Percentiles rank a stretch among this genome's conserved stretches.
phyloP scores from a whole-genome alignment of 768 basidiomycete genomes.

The Mrakia frigida region DNA sequence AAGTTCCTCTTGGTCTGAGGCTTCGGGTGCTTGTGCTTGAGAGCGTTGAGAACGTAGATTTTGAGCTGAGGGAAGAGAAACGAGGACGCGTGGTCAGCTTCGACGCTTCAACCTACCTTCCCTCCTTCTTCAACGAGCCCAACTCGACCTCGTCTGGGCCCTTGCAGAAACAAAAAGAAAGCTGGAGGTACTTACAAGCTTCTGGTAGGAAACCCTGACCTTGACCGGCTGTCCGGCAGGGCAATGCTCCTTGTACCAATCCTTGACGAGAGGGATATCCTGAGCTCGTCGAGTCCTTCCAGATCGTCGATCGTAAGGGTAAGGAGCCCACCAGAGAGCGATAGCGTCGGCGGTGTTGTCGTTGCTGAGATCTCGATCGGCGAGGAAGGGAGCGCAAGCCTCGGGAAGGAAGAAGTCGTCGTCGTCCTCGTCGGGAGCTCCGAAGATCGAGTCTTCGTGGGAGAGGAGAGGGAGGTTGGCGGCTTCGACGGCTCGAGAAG shows the following conservation, averaged over 20 bases:
- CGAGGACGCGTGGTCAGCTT: background rate
- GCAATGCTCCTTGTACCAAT: conserved; percentile 98
- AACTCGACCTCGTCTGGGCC: background rate
- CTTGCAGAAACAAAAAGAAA: background rate
- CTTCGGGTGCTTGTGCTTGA: conserved; percentile 82
- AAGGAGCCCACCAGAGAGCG: conserved; percentile 96
- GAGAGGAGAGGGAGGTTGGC: conserved; percentile 77
- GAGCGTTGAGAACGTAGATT: conserved; percentile 89
- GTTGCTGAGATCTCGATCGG: conserved; percentile 57
- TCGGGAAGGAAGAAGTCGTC: conserved; percentile 84
- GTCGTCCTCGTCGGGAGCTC: conserved; percentile 62
- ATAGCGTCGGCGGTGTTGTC: conserved; percentile 94
- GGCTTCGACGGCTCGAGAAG: conserved; percentile 68
- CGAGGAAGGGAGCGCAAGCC: conserved; percentile 70
- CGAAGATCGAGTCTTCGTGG: conserved; percentile 90
- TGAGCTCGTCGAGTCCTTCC: conserved; percentile 91
- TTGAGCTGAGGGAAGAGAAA: conserved; percentile 50
- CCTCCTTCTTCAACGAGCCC: background rate
- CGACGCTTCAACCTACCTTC: background rate
- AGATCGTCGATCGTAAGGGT: conserved; percentile 86
- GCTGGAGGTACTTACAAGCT: conserved; percentile 54
- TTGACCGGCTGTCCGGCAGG: conserved; percentile 94
- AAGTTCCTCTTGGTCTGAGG: conserved; percentile 97
- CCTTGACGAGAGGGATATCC: conserved; percentile 92
- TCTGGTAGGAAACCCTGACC: conserved; percentile 98